These are phyloP conservation scores for Chalciporus piperatus DNA, from an alignment of 768 basidiomycete species.

Conservation along the genomic window DNA sequence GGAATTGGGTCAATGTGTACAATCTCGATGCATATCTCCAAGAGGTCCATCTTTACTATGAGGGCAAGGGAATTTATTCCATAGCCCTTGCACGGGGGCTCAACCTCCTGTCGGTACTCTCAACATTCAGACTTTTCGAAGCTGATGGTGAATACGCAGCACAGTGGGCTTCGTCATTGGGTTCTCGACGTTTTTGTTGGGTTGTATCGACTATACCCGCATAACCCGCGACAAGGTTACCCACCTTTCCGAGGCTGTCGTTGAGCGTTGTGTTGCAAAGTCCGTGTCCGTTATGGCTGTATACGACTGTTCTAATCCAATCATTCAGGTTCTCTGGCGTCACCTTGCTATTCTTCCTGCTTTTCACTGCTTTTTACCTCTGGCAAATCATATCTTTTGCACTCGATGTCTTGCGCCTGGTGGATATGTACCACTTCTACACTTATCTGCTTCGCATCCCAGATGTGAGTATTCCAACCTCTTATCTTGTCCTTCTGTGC, in stretches of 20 bases:
- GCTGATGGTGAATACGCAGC: slow-evolving; percentile 45
- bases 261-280: slow-evolving; percentile 83
- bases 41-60: slow-evolving; percentile 94
- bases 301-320: slow-evolving; percentile 14
- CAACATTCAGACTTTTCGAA: slow-evolving; percentile 11
- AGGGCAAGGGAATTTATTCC: slow-evolving; percentile 94
- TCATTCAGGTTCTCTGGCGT: slow-evolving; percentile 72
- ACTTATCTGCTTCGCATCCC: slow-evolving; percentile 91
- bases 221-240: slow-evolving; percentile 66
- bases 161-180: slow-evolving; percentile 97
- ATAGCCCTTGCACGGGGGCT: slow-evolving; percentile 87
- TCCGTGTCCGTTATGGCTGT: slow-evolving; percentile 34
- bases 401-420: slow-evolving; percentile 69
- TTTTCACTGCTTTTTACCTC: slow-evolving; percentile 83
- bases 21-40: slow-evolving; percentile 95
- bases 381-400: slow-evolving; percentile 86
- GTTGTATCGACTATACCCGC: slow-evolving; percentile 90
- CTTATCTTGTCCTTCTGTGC: not conserved
- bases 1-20: slow-evolving; percentile 99
- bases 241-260: slow-evolving; percentile 76
- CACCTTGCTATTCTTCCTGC: slow-evolving; percentile 77
- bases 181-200: slow-evolving; percentile 96
- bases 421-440: slow-evolving; percentile 96
- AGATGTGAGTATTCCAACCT: slow-evolving; percentile 57
- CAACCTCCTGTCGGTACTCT: slow-evolving; percentile 83